Base-by-base conservation (phyloP, 192 early-diverging fungal genomes). In the Coemansia sp. region DNA sequence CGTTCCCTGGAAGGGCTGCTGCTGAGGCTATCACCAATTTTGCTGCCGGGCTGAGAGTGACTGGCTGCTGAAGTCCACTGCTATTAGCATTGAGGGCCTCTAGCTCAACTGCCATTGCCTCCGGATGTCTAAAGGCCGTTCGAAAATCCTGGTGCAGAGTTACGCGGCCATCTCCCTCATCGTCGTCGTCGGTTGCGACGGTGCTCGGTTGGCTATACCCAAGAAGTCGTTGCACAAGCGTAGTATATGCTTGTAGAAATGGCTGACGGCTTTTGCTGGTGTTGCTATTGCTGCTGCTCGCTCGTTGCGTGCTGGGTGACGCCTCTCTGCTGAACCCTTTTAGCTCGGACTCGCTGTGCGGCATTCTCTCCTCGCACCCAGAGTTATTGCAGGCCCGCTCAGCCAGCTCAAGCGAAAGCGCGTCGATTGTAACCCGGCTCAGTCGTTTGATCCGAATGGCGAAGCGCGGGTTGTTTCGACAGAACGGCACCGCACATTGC, bases 351-450 rank as follows among this genome's bases (percentile, higher is more conserved):
- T 68, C 66, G 21, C 14, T 27, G 45, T 78, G 76, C 38, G 76
- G 76, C 68, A 73, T 71, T 19, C 69, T 9, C 14, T 66, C 71
- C 2, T 42, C 51, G 19, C 58, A 9, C 0, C 34, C 41, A 1
- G 60, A 64, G 3, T 23, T 37, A 31, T 69, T 45, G 29, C 48
- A 25, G 3, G 72, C 77, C 25, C 39, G 60, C 5, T 39, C 51
- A 2, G 77, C 77, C 57, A 79, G 63, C 41, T 79, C 72, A 29
- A 71, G 8, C 1, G 72, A 68, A 50, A 74, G 19, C 32, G 62
- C n/a, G 11, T 73, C 67, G 3, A 69, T 34, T 0, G 58, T 29
- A 37, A 21, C 27, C 19, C 41, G 27, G 3, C 62, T 46, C 58
- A 77, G 48, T 9, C 21, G 29, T 15, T 25, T 37, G 7, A 77